Evolutionary conservation across 2,329 filamentous ascomycete genomes (phyloP), one percentile per base, ranked within the genome.

Genomic region (Penicillium paneum): DNA sequence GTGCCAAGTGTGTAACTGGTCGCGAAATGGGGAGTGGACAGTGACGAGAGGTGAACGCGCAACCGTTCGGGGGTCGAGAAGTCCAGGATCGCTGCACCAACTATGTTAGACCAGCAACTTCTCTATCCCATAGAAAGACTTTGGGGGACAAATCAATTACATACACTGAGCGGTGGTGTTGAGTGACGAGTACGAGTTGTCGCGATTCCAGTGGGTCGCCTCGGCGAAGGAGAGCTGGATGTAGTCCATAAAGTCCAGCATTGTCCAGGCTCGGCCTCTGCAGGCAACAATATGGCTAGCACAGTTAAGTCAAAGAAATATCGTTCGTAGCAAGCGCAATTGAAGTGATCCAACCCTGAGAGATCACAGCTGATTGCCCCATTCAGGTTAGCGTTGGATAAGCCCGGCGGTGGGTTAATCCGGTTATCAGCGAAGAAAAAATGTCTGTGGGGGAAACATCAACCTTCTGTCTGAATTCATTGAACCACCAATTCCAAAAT

Each of bases 191-290:
- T 97, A 97, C 57, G 90, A 94, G 75, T 96, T 96, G 79, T 97
- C 91, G 68, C 85, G 82, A 71, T 92, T 89, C 92, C 92, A 97
- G 72, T 88, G 83, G 42, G 91, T 92, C 53, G 89, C 87, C 71
- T 89, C 82, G 73, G 91, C 90, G 77, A 96, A 97, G 67, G 90
- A 89, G 76, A 88, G 83, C 76, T 96, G 91, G 78, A 97, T 88
- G 79, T 95, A 93, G 77, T 96, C 91, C 90, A 97, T 96, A 79
- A 96, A 97, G 77, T 92, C 88, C 78, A 94, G 86, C 92, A 97
- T 97, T 65, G 70, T 79, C 62, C 47, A 21, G 48, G 42, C 40
- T 19, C 10, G 15, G 21, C 11, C 46, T 29, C 32, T 47, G 42
- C 42, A 59, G 43, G 40, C 32, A 6, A 45, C 43, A 44, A 34